Evolutionary conservation across 1,139 yeast species (phyloP), one percentile per base, ranked within the genome.

Genomic region (Saccharomyces hybrid): DNA sequence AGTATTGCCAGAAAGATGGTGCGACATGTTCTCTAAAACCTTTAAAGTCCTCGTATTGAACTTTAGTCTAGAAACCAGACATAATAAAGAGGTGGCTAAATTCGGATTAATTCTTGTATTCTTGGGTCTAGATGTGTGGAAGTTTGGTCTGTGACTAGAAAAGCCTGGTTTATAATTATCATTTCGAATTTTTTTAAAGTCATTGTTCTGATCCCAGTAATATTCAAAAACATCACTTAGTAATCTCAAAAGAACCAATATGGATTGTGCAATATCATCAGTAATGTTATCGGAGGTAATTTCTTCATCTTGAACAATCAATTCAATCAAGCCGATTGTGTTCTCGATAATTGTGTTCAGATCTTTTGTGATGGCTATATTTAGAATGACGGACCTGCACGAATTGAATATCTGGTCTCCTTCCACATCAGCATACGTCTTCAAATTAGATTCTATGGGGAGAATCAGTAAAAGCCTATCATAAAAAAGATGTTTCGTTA

Each of bases 221-320:
- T 60, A 59, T 54, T 67, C 70, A 49, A 63, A 53, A 11, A 59
- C 56, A 55, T 68, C 70, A 38, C 66, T 60, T 28, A 67, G 41
- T 48, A 68, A 57, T 51, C 71, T 56, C 27, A 62, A 34, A 13
- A 68, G 42, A 5, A 64, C 63, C 47, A 67, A 47, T 5, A 67
- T 56, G 11, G 66, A 59, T 53, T 66, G 64, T 16, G 57, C 57
- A 20, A 62, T 52, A 49, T 61, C 62, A 20, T 59, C 57, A n/a
- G 51, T 55, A 16, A 58, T 34, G 9, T 59, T 56, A 7, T 54
- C 56, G 7, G 62, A 56, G 2, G 54, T 57, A 4, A 60, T 56
- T 7, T 52, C 49, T 13, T 59, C 58, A 49, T 58, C 59, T 34
- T 59, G 56, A 27, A 64, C 54, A 25, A 66, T 54, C 13, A 56